These are phyloP conservation scores for Pythium apleroticum DNA, from an alignment of 352 stramenopile genomes.

Conservation along the genomic window DNA sequence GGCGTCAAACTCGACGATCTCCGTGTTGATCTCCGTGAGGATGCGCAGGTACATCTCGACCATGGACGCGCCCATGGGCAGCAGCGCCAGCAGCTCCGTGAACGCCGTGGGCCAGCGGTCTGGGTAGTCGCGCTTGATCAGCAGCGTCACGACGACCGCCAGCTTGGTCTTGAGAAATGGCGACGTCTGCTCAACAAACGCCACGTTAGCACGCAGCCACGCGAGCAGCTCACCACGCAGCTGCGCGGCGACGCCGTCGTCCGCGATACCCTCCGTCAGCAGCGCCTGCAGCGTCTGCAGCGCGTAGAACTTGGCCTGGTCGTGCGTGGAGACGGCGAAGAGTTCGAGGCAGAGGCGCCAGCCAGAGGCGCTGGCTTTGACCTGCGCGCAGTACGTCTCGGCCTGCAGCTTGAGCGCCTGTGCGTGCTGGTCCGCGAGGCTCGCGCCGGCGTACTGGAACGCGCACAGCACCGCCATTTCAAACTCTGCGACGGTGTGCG, in stretches of 20 bases:
- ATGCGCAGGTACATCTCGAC: constrained; percentile 92
- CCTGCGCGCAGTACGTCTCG: constrained; percentile 59
- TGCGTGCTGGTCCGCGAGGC: constrained; percentile 41
- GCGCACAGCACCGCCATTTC: constrained; percentile 76
- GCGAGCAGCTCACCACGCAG: constrained; percentile 56
- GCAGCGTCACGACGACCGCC: constrained; percentile 72
- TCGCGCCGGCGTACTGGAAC: constrained; percentile 78
- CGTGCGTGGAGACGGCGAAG: constrained; percentile 60
- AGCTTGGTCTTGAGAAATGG: constrained; percentile 88
- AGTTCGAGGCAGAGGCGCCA: constrained; percentile 70
- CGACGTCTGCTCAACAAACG: constrained; percentile 54
- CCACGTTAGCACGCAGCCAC: constrained; percentile 65
- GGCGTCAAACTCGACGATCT: constrained; percentile 89
- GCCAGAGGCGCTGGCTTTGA: constrained; percentile 51
- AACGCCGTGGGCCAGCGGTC: constrained; percentile 86
- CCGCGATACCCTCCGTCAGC: constrained; percentile 36
- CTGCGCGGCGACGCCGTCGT: constrained; percentile 46
- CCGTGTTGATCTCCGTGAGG: constrained; percentile 88
- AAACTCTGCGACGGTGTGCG: constrained; percentile 48
- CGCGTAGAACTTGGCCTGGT: constrained; percentile 85
- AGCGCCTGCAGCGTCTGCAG: constrained; percentile 75
- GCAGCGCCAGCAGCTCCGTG: constrained; percentile 71
- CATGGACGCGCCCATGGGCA: constrained; percentile 70
- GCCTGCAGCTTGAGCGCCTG: constrained; percentile 70
- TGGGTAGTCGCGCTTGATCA: constrained; percentile 91